Evolutionary conservation across 116 monocot species (phyloP).

Genomic region (Thalassia testudinum): DNA sequence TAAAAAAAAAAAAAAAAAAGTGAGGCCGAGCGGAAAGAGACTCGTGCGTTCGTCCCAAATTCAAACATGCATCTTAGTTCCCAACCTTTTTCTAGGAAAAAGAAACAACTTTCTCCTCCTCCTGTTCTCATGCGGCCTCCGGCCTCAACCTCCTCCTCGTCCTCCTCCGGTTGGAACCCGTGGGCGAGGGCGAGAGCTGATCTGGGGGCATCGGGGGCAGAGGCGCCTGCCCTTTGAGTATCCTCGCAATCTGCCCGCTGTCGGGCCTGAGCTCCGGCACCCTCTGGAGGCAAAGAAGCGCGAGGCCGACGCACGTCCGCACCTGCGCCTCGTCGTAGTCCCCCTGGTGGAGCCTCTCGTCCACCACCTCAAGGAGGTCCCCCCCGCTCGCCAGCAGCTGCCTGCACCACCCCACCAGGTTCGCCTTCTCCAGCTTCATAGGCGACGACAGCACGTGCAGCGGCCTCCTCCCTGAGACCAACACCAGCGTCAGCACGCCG

Average conservation of each 20-base stretch:
- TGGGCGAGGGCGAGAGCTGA: conserved; percentile 42
- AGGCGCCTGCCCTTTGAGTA: conserved; percentile 66
- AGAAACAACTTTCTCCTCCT: too few species aligned
- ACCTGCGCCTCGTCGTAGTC: conserved; percentile 26
- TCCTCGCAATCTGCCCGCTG: conserved; percentile 40
- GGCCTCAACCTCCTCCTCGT: background rate
- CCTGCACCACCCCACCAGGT: conserved; percentile 53
- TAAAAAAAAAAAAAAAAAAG: too few species aligned
- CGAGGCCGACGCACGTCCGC: conserved; percentile 33
- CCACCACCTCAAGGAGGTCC: conserved; percentile 54
- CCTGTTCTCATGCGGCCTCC: too few species aligned
- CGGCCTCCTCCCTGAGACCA: conserved; percentile 64
- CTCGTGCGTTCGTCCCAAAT: too few species aligned
- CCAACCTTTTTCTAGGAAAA: too few species aligned
- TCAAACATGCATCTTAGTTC: too few species aligned
- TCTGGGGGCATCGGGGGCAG: conserved; percentile 35
- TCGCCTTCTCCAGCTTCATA: conserved; percentile 61
- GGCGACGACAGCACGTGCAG: conserved; percentile 60
- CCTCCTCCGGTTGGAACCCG: background rate
- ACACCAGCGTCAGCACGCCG: conserved; percentile 64
- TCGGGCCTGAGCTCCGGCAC: conserved; percentile 43
- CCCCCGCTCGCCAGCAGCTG: conserved; percentile 39
- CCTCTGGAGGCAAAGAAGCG: conserved; percentile 53
- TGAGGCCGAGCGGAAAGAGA: too few species aligned
- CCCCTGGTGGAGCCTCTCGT: conserved; percentile 47